Evolutionary conservation across 148 eudicot genomes (phyloP).

Genomic region (Vaccinium macrocarpon): DNA sequence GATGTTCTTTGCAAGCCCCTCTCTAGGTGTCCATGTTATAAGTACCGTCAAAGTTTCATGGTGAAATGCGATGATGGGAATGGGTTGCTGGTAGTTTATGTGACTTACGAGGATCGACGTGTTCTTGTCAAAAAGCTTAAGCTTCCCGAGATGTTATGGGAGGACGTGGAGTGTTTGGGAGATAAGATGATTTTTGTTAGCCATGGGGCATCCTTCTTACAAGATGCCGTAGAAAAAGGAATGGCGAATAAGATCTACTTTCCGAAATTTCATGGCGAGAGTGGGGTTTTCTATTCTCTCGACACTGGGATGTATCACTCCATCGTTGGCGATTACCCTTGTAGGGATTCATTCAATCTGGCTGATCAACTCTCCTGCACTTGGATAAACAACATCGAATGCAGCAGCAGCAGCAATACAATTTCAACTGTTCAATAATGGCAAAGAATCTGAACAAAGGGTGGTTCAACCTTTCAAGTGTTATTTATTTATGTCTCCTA

Average conservation of each 20-base stretch:
- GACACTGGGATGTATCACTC: background rate
- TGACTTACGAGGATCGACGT: background rate
- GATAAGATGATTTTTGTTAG: background rate
- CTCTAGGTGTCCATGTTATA: background rate
- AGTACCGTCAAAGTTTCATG: background rate
- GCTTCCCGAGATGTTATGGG: background rate
- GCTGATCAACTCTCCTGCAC: background rate
- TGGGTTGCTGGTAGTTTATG: background rate
- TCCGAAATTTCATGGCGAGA: background rate
- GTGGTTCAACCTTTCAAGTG: background rate
- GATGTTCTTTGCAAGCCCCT: background rate
- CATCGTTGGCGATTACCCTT: background rate
- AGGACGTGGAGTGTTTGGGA: background rate
- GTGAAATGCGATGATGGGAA: background rate
- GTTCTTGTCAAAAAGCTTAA: background rate
- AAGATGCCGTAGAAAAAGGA: background rate
- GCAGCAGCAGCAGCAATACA: too few relatives aligned
- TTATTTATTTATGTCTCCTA: background rate
- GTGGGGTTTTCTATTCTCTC: background rate
- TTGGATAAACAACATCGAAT: background rate
- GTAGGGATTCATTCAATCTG: background rate
- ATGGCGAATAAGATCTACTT: slow-evolving; percentile 8
- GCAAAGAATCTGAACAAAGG: background rate
- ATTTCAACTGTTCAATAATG: background rate
- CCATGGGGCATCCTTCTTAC: background rate